A percentile compares a stretch with the other conserved stretches of the same genome.
phyloP scores from a whole-genome alignment of 257 asterid species.

The Avicennia marina region DNA sequence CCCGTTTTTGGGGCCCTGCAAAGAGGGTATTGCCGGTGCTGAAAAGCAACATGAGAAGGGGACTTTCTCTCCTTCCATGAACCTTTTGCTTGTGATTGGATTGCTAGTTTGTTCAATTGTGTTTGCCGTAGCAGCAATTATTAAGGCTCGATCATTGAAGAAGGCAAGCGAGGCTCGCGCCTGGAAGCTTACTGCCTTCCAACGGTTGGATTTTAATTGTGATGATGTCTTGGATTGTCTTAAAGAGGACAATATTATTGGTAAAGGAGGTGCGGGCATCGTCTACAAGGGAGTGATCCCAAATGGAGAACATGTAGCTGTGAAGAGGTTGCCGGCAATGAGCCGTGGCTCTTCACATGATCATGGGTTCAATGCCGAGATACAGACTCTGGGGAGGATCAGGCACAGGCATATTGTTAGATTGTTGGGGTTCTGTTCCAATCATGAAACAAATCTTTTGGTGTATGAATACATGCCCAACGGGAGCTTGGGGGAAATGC shows the following conservation, averaged over 20 bases:
- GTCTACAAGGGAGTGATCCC: constrained; percentile 70
- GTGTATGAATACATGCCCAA: constrained; percentile 85
- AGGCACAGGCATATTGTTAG: constrained; percentile 79
- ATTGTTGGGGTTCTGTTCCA: constrained; percentile 72
- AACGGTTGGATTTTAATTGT: constrained; percentile 63
- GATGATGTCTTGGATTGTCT: constrained; percentile 65
- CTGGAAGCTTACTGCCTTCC: constrained; percentile 88
- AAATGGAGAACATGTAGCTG: constrained; percentile 63
- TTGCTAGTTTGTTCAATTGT: constrained; percentile 70
- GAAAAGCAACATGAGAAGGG: constrained; percentile 43
- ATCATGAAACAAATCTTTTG: constrained; percentile 72
- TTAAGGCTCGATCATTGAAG: constrained; percentile 69
- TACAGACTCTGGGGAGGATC: constrained; percentile 82
- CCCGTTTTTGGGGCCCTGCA: constrained; percentile 71
- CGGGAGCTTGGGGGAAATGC: constrained; percentile 77
- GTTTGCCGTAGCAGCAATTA: constrained; percentile 70
- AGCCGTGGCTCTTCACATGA: constrained; percentile 77
- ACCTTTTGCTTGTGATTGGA: constrained; percentile 69
- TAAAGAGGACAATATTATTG: constrained; percentile 79
- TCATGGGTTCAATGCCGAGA: constrained; percentile 86
- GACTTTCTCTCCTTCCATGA: constrained; percentile 57
- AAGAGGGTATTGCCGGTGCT: constrained; percentile 44
- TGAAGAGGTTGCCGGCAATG: constrained; percentile 66
- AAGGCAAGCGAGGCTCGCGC: constrained; percentile 68
- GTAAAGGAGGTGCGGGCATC: constrained; percentile 87